Evolutionary conservation across 2,329 filamentous ascomycete species (phyloP).

Genomic region (Colletotrichum navitas): DNA sequence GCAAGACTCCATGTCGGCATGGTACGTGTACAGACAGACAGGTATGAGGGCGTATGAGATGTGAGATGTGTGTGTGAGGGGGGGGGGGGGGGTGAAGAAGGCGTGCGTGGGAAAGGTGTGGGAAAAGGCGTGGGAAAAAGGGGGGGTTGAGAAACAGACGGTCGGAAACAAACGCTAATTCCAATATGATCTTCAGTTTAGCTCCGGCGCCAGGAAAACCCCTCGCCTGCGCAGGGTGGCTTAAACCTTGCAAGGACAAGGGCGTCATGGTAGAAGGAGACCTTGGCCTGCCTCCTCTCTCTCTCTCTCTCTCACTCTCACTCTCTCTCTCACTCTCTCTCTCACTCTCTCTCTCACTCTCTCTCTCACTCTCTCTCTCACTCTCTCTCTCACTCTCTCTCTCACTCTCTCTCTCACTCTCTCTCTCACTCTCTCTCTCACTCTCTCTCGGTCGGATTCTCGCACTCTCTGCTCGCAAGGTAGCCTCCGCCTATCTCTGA

Average conservation of each 20-base stretch:
- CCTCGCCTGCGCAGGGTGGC: constrained; percentile 43
- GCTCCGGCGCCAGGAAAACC: constrained; percentile 42
- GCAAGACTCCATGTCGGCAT: constrained; percentile 29
- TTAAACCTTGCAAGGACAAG: constrained; percentile 38
- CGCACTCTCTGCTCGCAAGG: constrained; percentile 18
- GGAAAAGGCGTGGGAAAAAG: background rate
- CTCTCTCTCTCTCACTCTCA: too few species aligned
- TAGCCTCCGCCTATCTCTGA: constrained; percentile 35
- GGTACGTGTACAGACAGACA: constrained; percentile 14
- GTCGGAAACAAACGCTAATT: constrained; percentile 44
- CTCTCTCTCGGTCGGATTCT: constrained; percentile 20
- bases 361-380: too few species aligned
- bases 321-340: too few species aligned
- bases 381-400: too few species aligned
- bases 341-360: too few species aligned
- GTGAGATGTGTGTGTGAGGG: background rate
- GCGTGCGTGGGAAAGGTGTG: too few species aligned
- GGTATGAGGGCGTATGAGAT: constrained; percentile 6
- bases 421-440: too few species aligned
- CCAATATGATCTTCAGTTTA: constrained; percentile 42
- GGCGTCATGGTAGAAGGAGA: background rate
- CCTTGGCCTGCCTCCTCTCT: constrained; percentile 1
- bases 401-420: too few species aligned
- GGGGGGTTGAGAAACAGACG: constrained; percentile 37
- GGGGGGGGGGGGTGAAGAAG: too few species aligned